phyloP scores from a whole-genome alignment of 208 protist species.

The Acanthamoeba healyi region DNA sequence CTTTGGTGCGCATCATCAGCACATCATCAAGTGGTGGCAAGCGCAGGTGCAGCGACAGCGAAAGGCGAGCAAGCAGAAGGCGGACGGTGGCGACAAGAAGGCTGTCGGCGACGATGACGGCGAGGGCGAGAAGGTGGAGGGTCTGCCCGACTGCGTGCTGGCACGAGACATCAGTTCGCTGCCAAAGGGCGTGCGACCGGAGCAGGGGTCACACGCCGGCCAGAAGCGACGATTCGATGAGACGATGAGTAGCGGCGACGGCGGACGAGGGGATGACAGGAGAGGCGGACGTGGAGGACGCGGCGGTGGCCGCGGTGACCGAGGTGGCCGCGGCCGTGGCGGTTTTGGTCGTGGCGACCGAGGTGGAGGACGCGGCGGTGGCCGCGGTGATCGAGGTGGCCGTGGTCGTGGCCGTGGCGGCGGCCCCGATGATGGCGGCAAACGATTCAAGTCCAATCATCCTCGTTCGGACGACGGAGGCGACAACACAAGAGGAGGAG shows the following conservation, averaged over 20 bases:
- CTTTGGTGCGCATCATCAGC: neutral
- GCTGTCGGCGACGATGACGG: neutral
- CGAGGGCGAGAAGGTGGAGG: neutral
- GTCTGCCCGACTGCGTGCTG: conserved; percentile 31
- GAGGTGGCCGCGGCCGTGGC: neutral
- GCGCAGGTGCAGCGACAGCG: neutral
- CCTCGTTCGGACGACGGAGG: no score
- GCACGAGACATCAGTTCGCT: neutral
- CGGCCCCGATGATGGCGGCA: neutral
- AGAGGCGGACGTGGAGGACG: neutral
- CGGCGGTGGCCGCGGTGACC: neutral
- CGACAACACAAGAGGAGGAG: no score
- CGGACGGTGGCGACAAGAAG: neutral
- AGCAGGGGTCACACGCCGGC: neutral
- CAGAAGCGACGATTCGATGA: conserved; percentile 14
- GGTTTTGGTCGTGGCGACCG: neutral
- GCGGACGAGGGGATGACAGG: neutral
- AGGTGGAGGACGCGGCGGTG: neutral
- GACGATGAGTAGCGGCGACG: neutral
- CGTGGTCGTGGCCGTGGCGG: neutral
- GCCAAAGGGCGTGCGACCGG: conserved; percentile 1
- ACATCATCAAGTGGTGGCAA: conserved; percentile 1
- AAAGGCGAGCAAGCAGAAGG: neutral
- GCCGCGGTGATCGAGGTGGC: no score
- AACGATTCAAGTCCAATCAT: neutral